Base-by-base conservation (phyloP, 73 alveolate genomes). In the Paramecium caudatum region DNA sequence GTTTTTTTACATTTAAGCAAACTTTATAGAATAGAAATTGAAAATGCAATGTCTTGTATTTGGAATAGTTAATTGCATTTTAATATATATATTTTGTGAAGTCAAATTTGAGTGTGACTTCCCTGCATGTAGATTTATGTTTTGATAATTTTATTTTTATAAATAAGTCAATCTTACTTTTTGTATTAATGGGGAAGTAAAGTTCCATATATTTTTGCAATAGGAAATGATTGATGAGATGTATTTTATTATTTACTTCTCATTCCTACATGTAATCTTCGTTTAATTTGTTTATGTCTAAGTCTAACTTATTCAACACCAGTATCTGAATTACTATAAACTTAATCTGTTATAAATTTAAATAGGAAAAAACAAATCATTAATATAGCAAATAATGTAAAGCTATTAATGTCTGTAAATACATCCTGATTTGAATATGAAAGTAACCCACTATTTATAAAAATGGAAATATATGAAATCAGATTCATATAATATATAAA, bases 171-270 rank as follows among this genome's bases (percentile, higher is more conserved):
- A 27, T 55, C 41, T 55, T 55, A 25, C 17, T 55, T 55, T 10
- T 55, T 55, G 13, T 27, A 55, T 55, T 55, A 55, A 55, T 55
- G 80, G 30, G 83, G 49, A 3, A 65, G 39, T 19, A 74, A 41
- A 74, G 88, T 74, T 37, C 88, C 88, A 21, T 74, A 74, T 16
- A 74, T 74, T 47, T 74, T 74, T 3, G 47, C 55, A 9, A 74
- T 41, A 2, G 88, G 88, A 74, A 39, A 45, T 37, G 68, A 21
- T 17, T 10, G 55, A 15, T 39, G 13, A 30, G 69, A 4, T 10
- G 50, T 9, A 5, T n/a, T 12, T 6, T 10, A 41, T 15, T 45
- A 15, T 34, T 74, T 74, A 5, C 23, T 34, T 43, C 69, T 5
- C 10, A 12, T 9, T 1, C 69, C 65, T 5, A 41, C 88, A 41